Base-by-base conservation (phyloP, 768 basidiomycete genomes). In the Candolleomyces aberdarensis region DNA sequence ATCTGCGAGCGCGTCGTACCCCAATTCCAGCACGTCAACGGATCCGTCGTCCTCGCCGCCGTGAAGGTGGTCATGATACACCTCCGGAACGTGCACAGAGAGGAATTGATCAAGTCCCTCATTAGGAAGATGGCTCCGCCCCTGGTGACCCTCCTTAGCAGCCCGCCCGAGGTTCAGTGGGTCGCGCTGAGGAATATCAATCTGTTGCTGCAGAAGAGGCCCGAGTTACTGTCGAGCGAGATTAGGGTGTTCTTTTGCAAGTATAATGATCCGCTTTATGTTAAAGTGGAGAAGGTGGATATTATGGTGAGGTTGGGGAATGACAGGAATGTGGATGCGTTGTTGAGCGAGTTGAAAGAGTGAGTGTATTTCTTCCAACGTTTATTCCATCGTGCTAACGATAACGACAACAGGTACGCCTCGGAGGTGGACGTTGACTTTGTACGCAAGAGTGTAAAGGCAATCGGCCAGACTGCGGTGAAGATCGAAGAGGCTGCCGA, bases 231-330 rank as follows among this genome's bases (percentile, higher is more conserved):
- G 9, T 85, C 89, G 7, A 97, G 92, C 74, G 96, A 99, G 74
- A 96, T 99, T 93, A 85, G 96, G 49, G 97, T 99, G 19, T 99
- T 99, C 74, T 99, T 98, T 81, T 98, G 96, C 86, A 99, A 99
- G 74, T 98, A 99, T 77, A 98, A 98, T 69, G 96, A 99, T 70
- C 96, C 96, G 5, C 77, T 96, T n/a, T 99, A 98, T 69, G 96
- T 98, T 72, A 99, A 99, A 74, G 85, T 98, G 56, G 97, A 98
- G 74, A 98, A 99, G 75, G 77, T 99, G 65, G 97, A 98, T 67
- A 97, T 98, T 71, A 99, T 99, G 97, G 92, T 98, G 55, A 83
- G 94, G 58, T 77, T 99, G 59, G 95, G 94, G 13, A 83, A 81
- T 20, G 96, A 98, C 63, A 87, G 84, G 73, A 99, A 98, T 66